Evolutionary conservation across 768 basidiomycete genomes (phyloP).

Genomic region (Pleurotus tuber-regium): DNA sequence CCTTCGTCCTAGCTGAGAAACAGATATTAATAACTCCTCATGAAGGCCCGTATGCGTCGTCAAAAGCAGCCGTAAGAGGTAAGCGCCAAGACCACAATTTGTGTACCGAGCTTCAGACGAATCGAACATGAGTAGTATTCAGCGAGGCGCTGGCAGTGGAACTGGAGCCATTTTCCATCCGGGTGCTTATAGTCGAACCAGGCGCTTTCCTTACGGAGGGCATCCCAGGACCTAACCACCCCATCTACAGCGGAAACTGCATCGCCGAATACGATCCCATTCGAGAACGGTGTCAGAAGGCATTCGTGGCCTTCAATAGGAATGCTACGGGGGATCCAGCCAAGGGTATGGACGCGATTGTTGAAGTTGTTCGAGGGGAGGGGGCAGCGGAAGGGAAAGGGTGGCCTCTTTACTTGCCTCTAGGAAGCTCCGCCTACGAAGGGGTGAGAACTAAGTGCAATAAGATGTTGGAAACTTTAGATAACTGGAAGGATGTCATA

Average conservation of each 20-base stretch:
- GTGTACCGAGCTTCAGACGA: not conserved
- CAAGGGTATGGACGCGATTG: constrained; percentile 27
- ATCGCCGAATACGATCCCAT: constrained; percentile 33
- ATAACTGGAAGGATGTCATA: constrained; percentile 30
- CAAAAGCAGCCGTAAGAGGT: constrained; percentile 63
- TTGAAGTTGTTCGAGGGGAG: constrained; percentile 32
- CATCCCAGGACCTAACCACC: constrained; percentile 21
- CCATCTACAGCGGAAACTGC: constrained; percentile 20
- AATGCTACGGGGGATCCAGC: constrained; percentile 26
- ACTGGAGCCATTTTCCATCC: constrained; percentile 33
- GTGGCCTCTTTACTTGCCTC: constrained; percentile 20
- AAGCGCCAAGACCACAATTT: constrained; percentile 11
- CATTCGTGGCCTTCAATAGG: constrained; percentile 12
- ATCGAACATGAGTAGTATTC: constrained; percentile 26
- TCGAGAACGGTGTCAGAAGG: constrained; percentile 17
- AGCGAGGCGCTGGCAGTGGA: constrained; percentile 32
- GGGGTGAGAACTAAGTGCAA: constrained; percentile 23
- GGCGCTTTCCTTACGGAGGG: constrained; percentile 39
- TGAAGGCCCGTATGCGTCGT: constrained; percentile 50
- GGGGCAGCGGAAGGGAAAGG: constrained; percentile 22
- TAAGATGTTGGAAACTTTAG: constrained; percentile 18
- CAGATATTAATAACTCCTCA: no score
- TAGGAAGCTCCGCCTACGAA: constrained; percentile 25
- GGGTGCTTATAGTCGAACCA: constrained; percentile 38
- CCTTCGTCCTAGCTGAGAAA: not conserved